These are phyloP conservation scores for Carex sylvatica DNA, from an alignment of 202 grass and related monocot genomes.

Conservation along the genomic window DNA sequence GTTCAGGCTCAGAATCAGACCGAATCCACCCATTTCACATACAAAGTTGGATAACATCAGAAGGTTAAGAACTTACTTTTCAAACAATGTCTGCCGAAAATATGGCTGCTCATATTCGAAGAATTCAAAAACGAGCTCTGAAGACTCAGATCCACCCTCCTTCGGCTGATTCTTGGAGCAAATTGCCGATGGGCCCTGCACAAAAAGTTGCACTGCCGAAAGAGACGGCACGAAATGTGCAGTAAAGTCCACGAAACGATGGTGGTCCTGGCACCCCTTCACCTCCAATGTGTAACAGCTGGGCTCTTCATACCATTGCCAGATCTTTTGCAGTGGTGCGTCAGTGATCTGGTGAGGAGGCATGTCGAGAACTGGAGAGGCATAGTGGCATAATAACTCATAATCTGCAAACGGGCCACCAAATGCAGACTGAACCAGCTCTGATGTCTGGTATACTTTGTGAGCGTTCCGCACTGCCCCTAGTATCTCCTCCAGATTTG, in stretches of 20 bases:
- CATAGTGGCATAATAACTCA: slow-evolving; percentile 51
- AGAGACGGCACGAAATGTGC: slow-evolving; percentile 90
- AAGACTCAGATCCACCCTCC: neutral
- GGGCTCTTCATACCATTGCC: slow-evolving; percentile 93
- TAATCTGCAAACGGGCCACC: slow-evolving; percentile 57
- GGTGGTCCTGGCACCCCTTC: slow-evolving; percentile 50
- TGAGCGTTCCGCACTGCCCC: slow-evolving; percentile 36
- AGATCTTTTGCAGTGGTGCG: slow-evolving; percentile 58
- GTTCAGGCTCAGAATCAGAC: neutral
- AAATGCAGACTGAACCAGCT: slow-evolving; percentile 36
- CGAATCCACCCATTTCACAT: neutral
- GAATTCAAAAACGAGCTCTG: slow-evolving; percentile 74
- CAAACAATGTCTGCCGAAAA: slow-evolving; percentile 46
- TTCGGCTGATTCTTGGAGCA: neutral
- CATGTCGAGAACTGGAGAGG: slow-evolving; percentile 57
- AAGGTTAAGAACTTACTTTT: slow-evolving; percentile 50
- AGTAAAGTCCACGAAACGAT: slow-evolving; percentile 42
- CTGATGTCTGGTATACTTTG: slow-evolving; percentile 25
- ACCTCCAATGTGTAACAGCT: slow-evolving; percentile 87
- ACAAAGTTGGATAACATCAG: neutral
- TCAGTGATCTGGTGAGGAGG: slow-evolving; percentile 33
- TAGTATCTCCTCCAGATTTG: slow-evolving; percentile 47
- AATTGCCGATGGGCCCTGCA: slow-evolving; percentile 13
- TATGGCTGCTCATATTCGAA: slow-evolving; percentile 83
- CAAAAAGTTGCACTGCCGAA: slow-evolving; percentile 84